phyloP scores from a whole-genome alignment of 73 alveolate species.

The Tetrahymena elliotti region DNA sequence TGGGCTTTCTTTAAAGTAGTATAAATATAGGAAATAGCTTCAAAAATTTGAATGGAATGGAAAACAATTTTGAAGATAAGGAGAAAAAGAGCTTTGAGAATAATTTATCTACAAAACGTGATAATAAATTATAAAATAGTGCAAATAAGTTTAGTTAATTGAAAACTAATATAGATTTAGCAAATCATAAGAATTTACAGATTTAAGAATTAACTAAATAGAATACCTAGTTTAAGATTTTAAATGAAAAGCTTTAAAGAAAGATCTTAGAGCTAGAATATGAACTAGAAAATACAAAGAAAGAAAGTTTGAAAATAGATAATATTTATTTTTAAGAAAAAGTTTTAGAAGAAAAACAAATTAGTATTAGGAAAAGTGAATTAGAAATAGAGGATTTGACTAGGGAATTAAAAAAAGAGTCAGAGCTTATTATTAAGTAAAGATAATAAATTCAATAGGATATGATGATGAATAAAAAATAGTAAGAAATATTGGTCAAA shows the following conservation, averaged over 20 bases:
- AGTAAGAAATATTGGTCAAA: neutral
- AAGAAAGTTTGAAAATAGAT: neutral
- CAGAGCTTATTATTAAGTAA: neutral
- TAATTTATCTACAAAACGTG: neutral
- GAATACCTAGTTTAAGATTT: neutral
- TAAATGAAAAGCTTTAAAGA: neutral
- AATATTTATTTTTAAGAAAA: neutral
- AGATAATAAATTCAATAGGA: neutral
- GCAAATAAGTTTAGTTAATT: no score
- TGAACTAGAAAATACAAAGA: neutral
- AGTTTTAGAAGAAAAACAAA: neutral
- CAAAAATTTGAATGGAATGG: neutral
- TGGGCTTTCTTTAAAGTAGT: neutral
- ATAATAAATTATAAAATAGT: no score
- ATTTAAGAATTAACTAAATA: neutral
- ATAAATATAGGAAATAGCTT: no score
- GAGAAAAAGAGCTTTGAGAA: neutral
- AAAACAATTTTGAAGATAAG: neutral
- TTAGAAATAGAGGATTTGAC: neutral
- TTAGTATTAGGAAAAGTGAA: neutral
- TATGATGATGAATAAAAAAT: neutral
- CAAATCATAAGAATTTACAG: neutral
- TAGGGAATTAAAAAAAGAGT: neutral
- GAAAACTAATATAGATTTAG: neutral
- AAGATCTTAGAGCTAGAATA: neutral